Conservation (phyloP, 163 green algal species). For the Scenedesmus sp. region DNA sequence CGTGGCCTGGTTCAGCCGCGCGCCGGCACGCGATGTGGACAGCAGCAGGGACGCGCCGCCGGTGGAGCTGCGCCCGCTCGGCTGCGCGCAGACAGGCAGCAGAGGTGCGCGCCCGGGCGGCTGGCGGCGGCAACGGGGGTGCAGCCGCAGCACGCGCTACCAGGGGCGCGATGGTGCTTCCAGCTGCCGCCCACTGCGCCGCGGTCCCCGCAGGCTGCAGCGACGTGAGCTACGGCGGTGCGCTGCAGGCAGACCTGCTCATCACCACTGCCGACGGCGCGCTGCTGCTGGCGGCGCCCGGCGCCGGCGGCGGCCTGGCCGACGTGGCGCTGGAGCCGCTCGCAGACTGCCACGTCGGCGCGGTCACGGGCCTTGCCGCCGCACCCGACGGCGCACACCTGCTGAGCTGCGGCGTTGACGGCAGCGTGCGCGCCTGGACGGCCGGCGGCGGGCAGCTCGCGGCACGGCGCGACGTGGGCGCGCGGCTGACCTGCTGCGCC, state of each 20-base stretch:
- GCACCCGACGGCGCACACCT: slow-evolving; percentile 45
- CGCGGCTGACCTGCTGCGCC: slow-evolving; percentile 42
- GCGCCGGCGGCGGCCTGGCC: not conserved
- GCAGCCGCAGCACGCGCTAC: not conserved
- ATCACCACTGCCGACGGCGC: slow-evolving; percentile 20
- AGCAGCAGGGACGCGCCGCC: not conserved
- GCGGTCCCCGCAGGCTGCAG: slow-evolving; percentile 4
- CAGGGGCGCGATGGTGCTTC: not conserved
- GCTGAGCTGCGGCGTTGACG: slow-evolving; percentile 51
- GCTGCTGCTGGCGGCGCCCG: slow-evolving; percentile 11
- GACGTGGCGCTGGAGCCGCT: slow-evolving; percentile 23
- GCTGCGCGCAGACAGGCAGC: not conserved
- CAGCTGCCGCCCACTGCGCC: too few species aligned
- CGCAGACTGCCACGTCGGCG: slow-evolving; percentile 50
- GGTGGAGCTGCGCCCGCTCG: not conserved
- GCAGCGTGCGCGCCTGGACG: slow-evolving; percentile 55
- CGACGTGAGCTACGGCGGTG: slow-evolving; percentile 11
- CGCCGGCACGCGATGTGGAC: not conserved
- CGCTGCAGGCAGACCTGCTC: slow-evolving; percentile 9
- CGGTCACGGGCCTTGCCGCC: slow-evolving; percentile 45
- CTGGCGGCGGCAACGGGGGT: too few species aligned
- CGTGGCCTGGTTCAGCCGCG: not conserved
- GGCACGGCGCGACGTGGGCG: slow-evolving; percentile 31
- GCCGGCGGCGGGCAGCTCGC: slow-evolving; percentile 39
- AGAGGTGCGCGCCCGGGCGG: too few species aligned